Percentiles rank a stretch among this genome's conserved stretches.
These are phyloP conservation scores for Pyrenochaeta sp. DNA, from an alignment of 2,329 filamentous ascomycete species.

Conservation along the genomic window DNA sequence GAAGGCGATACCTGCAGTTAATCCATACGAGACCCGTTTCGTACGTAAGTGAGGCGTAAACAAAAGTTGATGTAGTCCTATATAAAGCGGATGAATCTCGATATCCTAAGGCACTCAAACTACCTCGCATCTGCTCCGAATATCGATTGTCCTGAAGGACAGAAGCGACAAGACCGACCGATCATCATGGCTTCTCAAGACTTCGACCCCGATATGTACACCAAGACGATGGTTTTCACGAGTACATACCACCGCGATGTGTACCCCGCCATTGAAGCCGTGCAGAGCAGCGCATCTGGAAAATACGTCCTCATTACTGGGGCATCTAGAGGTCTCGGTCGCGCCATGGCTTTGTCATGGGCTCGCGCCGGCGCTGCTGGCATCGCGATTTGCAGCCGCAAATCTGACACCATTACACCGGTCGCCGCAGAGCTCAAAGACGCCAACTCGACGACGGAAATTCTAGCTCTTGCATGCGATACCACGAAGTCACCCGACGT, in stretches of 20 bases:
- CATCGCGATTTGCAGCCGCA: conserved; percentile 54
- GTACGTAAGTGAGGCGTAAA: too few relatives aligned
- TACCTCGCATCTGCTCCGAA: too few relatives aligned
- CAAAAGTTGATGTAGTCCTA: too few relatives aligned
- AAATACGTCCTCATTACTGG: conserved; percentile 44
- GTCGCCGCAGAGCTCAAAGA: conserved; percentile 1
- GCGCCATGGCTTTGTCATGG: conserved; percentile 31
- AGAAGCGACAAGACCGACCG: too few relatives aligned
- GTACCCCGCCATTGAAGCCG: conserved; percentile 39
- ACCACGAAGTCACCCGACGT: neutral
- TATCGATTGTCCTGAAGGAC: too few relatives aligned
- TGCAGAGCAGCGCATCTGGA: conserved; percentile 26
- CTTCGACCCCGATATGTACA: conserved; percentile 22
- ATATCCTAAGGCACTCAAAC: too few relatives aligned
- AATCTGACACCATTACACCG: conserved; percentile 37
- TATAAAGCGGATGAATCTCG: too few relatives aligned
- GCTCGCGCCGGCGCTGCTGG: conserved; percentile 50
- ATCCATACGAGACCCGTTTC: too few relatives aligned
- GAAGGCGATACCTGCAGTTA: too few relatives aligned
- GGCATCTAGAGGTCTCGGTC: conserved; percentile 40
- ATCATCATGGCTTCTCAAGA: neutral
- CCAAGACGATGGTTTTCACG: conserved; percentile 21
- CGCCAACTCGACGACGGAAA: neutral
- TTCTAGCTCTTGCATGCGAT: conserved; percentile 14
- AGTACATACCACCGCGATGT: conserved; percentile 21